Conservation (phyloP, 2,329 filamentous ascomycete species). For the Botrytis cinerea region DNA sequence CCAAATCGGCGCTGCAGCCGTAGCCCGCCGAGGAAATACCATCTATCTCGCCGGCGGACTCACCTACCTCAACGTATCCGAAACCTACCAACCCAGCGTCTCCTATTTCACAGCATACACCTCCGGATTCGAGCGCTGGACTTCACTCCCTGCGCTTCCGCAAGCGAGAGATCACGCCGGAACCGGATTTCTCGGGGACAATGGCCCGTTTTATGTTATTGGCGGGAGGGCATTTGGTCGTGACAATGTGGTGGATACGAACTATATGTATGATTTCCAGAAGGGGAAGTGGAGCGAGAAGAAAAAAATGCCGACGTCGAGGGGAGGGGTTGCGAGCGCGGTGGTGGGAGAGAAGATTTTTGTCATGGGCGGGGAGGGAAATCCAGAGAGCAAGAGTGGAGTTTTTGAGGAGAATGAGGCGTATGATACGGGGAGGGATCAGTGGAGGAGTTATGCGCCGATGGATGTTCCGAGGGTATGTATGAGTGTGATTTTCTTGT, state of each 20-base stretch:
- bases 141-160: conserved; percentile 41
- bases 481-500: not conserved
- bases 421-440: conserved; percentile 36
- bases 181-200: conserved; percentile 31
- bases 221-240: conserved; percentile 35
- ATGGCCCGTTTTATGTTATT: conserved; percentile 42
- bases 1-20: conserved; percentile 41
- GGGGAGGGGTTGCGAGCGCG: conserved; percentile 41
- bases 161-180: conserved; percentile 44
- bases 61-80: conserved; percentile 21
- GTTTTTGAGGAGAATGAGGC: conserved; percentile 41
- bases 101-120: conserved; percentile 41
- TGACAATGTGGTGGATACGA: conserved; percentile 42
- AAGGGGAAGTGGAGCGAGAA: conserved; percentile 35
- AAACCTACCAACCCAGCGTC: not conserved
- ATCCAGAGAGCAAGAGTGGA: conserved; percentile 31
- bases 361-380: conserved; percentile 46
- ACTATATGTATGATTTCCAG: conserved; percentile 43
- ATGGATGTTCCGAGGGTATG: conserved; percentile 36
- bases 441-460: not conserved
- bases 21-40: conserved; percentile 39
- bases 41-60: conserved; percentile 47
- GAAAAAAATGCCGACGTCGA: conserved; percentile 44
- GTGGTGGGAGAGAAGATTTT: conserved; percentile 41
- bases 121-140: conserved; percentile 37